Evolutionary conservation across 2,329 filamentous ascomycete genomes (phyloP), one percentile per base, ranked within the genome.

Genomic region (Penicillium freii): DNA sequence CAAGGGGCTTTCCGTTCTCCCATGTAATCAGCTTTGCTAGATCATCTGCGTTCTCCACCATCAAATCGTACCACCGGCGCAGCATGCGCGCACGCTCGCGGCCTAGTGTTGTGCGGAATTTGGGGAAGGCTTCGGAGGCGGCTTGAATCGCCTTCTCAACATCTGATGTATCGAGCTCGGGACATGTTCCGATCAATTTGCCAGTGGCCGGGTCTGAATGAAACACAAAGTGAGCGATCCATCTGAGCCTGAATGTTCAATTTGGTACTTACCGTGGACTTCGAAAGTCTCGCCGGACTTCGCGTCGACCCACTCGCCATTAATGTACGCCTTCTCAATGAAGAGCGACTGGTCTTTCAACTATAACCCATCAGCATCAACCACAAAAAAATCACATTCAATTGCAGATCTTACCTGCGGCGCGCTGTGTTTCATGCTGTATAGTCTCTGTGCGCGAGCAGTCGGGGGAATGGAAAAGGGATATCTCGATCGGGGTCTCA

Each of bases 201-300:
- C 90, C 90, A 10, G 91, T 91, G 2, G 91, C 87, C 9, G 94
- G 94, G 74, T 99, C 92, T 87, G 27, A 8, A 44, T 9, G 25
- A 50, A 27, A 55, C 27, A 21, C 11, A 21, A n/a, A 5, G 13
- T 52, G 25, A 56, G 54, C 31, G n/a, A 45, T 9, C 3, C 1
- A 25, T 8, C 11, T 19, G 17, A 1, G 11, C 21, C 17, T 3
- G 6, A 10, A n/a, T 13, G 4, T 27, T n/a, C 38, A 23, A 13
- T 36, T 13, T 17, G 9, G 21, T 49, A 38, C 71, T 63, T 76
- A 88, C 87, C 88, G 62, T 84, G 82, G 59, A 97, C 90, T 73
- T 94, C 87, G 75, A 97, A 99, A 45, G 91, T 96, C 83, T 95
- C 87, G 71, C 91, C 91, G 0, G 91, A 96, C 70, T 86, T 85